phyloP scores from a whole-genome alignment of 177 flowering plant species.

The Vitis hybrid region DNA sequence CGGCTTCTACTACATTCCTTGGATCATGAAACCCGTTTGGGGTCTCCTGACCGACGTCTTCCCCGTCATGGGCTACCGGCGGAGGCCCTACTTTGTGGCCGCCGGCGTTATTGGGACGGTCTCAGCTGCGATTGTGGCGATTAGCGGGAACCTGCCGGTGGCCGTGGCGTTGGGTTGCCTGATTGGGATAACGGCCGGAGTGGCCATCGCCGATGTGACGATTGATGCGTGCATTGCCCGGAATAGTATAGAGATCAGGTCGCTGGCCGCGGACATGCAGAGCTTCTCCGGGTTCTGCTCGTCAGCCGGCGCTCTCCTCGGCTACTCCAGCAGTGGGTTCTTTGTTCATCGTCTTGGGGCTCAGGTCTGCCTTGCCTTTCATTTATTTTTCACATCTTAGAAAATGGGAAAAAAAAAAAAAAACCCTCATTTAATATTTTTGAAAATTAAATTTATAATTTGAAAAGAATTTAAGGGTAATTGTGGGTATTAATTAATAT shows the following conservation, averaged over 20 bases:
- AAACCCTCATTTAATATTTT: background rate
- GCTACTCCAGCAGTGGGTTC: constrained; percentile 60
- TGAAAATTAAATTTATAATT: background rate
- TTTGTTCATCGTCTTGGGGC: constrained; percentile 64
- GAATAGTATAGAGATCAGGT: constrained; percentile 49
- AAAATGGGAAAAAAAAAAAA: no score
- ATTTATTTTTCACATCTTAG: background rate
- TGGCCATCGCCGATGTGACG: constrained; percentile 66
- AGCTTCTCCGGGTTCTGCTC: constrained; percentile 64
- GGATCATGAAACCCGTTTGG: constrained; percentile 71
- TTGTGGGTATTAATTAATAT: background rate
- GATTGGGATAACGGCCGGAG: constrained; percentile 43
- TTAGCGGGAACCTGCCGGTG: constrained; percentile 29
- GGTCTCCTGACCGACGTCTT: constrained; percentile 58
- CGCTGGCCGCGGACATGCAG: constrained; percentile 69
- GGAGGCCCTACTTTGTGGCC: constrained; percentile 39
- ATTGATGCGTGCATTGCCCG: constrained; percentile 76
- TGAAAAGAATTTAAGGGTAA: no score
- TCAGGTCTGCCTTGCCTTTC: constrained; percentile 35
- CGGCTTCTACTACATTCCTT: constrained; percentile 59
- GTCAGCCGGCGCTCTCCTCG: constrained; percentile 59
- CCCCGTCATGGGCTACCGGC: constrained; percentile 44
- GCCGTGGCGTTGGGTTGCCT: constrained; percentile 44
- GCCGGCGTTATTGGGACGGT: constrained; percentile 46
- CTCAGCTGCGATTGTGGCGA: constrained; percentile 41